Percentiles rank a stretch among this genome's conserved stretches.
Conservation (phyloP, 1,284 basidiomycete genomes). For the Porodaedalea pini region DNA sequence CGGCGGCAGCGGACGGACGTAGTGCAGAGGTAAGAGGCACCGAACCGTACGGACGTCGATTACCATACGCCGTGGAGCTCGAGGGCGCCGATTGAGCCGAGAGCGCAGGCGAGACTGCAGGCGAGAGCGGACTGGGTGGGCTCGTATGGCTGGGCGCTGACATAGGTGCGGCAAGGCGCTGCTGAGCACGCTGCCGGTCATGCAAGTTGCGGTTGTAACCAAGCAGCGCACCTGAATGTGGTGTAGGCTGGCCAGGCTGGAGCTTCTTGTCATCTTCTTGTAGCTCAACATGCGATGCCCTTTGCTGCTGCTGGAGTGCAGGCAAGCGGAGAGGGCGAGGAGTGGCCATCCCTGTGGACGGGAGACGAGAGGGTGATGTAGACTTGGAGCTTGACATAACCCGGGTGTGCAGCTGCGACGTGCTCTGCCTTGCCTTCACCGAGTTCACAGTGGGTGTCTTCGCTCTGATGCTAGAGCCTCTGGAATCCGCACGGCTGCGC, state of each 20-base stretch:
- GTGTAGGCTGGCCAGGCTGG: constrained; percentile 30
- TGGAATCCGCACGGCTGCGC: not conserved
- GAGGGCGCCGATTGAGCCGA: constrained; percentile 5
- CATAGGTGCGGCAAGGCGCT: constrained; percentile 26
- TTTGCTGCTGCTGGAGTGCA: constrained; percentile 14
- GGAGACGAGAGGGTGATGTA: constrained; percentile 3
- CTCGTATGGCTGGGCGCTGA: not conserved
- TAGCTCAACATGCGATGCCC: not conserved
- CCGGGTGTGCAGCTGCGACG: constrained; percentile 2
- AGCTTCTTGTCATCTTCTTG: constrained; percentile 5
- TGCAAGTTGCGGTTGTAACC: constrained; percentile 39
- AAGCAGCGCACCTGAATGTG: constrained; percentile 31
- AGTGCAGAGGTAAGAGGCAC: not conserved
- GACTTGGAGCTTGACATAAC: constrained; percentile 5
- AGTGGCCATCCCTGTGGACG: not conserved
- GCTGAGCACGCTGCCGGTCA: constrained; percentile 32
- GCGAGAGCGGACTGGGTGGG: not conserved
- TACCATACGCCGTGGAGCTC: not conserved
- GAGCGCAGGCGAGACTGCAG: not conserved
- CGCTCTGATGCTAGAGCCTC: not conserved
- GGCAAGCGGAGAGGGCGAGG: constrained; percentile 22
- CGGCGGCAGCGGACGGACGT: not conserved
- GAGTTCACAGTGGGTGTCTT: constrained; percentile 9
- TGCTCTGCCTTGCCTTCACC: not conserved
- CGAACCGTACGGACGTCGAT: constrained; percentile 1